Evolutionary conservation across 805 yeast species (phyloP).

Genomic region (Metschnikowia sp.): DNA sequence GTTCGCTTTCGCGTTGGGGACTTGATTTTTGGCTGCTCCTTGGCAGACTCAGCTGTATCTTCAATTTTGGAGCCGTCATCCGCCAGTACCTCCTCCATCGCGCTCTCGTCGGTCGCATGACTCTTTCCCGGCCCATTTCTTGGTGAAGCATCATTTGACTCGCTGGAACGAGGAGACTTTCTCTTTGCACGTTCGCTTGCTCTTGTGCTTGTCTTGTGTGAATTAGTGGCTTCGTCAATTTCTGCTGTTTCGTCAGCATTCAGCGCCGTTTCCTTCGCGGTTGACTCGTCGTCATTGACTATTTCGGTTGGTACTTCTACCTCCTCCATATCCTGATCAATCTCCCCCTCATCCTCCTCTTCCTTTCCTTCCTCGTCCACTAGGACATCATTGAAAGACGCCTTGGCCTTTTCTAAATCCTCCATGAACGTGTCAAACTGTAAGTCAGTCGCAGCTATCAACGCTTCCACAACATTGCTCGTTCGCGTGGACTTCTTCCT

Average conservation of each 20-base stretch:
- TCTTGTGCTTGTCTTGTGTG: slow-evolving; percentile 1
- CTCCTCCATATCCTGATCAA: slow-evolving; percentile 16
- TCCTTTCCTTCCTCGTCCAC: slow-evolving; percentile 15
- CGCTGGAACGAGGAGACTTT: slow-evolving; percentile 6
- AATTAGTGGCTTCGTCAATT: neutral
- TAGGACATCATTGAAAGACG: neutral
- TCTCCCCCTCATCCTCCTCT: slow-evolving; percentile 20
- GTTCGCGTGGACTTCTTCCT: slow-evolving; percentile 26
- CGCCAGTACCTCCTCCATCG: too few relatives aligned
- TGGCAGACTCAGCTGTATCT: too few relatives aligned
- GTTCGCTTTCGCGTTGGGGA: too few relatives aligned
- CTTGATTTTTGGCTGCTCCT: too few relatives aligned
- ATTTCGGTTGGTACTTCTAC: slow-evolving; percentile 16
- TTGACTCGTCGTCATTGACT: neutral
- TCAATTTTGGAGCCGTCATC: too few relatives aligned
- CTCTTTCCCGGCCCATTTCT: too few relatives aligned
- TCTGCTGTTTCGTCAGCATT: too few relatives aligned
- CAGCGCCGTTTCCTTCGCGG: too few relatives aligned
- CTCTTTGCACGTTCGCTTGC: slow-evolving; percentile 12
- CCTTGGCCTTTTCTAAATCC: slow-evolving; percentile 20
- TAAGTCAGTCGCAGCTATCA: slow-evolving; percentile 35
- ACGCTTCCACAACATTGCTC: slow-evolving; percentile 34
- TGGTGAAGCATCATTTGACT: too few relatives aligned
- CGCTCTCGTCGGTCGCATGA: too few relatives aligned
- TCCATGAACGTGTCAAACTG: slow-evolving; percentile 36